Evolutionary conservation across 495 filamentous ascomycete genomes (phyloP).

Genomic region (Trichoderma parareesei): DNA sequence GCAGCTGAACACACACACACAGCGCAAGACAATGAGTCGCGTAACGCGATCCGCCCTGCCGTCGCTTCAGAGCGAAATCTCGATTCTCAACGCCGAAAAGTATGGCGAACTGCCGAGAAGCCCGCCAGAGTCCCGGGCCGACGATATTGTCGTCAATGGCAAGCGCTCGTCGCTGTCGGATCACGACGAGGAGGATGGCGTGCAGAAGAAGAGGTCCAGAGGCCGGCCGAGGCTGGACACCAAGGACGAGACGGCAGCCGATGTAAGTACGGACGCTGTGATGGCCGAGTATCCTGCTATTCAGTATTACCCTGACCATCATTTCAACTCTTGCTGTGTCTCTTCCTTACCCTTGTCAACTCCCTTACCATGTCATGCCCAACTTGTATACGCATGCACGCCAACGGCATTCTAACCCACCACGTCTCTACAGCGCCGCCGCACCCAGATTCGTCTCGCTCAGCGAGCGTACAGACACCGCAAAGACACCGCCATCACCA

Average conservation of each 20-base stretch:
- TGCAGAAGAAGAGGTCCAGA: constrained; percentile 44
- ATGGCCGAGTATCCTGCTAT: too few species aligned
- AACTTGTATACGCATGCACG: too few species aligned
- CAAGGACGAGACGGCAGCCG: constrained; percentile 54
- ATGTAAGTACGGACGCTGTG: constrained; percentile 31
- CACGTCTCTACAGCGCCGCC: constrained; percentile 51
- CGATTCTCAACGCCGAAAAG: constrained; percentile 42
- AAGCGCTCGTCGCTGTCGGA: constrained; percentile 10
- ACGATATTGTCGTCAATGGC: constrained; percentile 14
- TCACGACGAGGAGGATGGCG: constrained; percentile 22
- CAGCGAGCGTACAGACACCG: constrained; percentile 78
- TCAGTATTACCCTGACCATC: not conserved
- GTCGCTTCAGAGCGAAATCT: constrained; percentile 32
- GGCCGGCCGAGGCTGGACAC: constrained; percentile 64
- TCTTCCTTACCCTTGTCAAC: not conserved
- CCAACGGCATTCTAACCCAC: constrained; percentile 6
- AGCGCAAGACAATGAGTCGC: constrained; percentile 10
- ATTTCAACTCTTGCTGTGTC: not conserved
- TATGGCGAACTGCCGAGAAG: constrained; percentile 29
- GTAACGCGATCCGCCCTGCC: constrained; percentile 13
- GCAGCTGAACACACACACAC: too few species aligned
- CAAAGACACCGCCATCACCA: constrained; percentile 73
- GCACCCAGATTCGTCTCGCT: constrained; percentile 81
- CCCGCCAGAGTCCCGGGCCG: constrained; percentile 2
- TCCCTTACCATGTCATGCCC: too few species aligned